Conservation (phyloP, 2,329 filamentous ascomycete species). For the Aspergillus oerlinghausenensis region DNA sequence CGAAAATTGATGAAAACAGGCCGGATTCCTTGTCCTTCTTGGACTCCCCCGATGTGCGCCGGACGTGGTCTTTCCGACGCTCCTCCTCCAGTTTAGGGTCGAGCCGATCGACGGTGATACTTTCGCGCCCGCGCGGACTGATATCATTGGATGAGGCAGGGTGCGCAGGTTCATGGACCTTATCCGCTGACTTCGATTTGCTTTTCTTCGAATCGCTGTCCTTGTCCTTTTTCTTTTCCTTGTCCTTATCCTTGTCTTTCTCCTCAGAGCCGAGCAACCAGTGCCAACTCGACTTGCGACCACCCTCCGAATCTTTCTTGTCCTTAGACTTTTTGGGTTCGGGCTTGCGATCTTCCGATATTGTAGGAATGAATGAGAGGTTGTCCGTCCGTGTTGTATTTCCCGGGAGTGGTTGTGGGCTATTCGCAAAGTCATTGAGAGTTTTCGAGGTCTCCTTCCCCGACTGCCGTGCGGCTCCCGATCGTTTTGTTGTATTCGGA, state of each 20-base stretch:
- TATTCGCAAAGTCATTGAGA: slow-evolving; percentile 61
- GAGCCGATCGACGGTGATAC: slow-evolving; percentile 76
- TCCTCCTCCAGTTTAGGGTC: slow-evolving; percentile 64
- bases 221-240: slow-evolving; percentile 55
- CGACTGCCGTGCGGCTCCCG: slow-evolving; percentile 26
- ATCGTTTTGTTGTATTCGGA: slow-evolving; percentile 28
- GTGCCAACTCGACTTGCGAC: slow-evolving; percentile 71
- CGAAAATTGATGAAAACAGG: slow-evolving; percentile 91
- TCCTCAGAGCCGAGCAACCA: slow-evolving; percentile 74
- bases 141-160: slow-evolving; percentile 82
- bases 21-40: slow-evolving; percentile 87
- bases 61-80: slow-evolving; percentile 72
- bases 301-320: slow-evolving; percentile 68
- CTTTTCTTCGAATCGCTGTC: slow-evolving; percentile 61
- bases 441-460: slow-evolving; percentile 45
- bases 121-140: slow-evolving; percentile 62
- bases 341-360: slow-evolving; percentile 66
- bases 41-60: slow-evolving; percentile 60
- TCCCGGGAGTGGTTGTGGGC: slow-evolving; percentile 65
- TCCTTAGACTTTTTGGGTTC: slow-evolving; percentile 62
- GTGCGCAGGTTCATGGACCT: slow-evolving; percentile 69
- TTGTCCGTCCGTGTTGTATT: slow-evolving; percentile 69
- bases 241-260: slow-evolving; percentile 62
- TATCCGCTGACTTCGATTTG: slow-evolving; percentile 51
- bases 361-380: slow-evolving; percentile 74